phyloP scores from a whole-genome alignment of 192 early-diverging fungal species.

The Pilaira anomala region DNA sequence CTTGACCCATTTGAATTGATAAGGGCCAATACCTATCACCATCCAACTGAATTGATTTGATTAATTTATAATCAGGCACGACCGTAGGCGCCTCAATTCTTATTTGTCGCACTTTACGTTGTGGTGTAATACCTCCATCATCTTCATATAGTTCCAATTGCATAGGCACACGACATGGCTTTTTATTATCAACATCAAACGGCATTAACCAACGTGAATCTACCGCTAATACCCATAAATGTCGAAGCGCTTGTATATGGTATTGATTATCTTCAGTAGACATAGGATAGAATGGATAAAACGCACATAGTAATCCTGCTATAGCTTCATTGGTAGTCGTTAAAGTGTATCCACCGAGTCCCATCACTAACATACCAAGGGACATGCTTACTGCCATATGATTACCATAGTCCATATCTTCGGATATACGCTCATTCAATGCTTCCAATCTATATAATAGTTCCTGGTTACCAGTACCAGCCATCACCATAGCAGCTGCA shows the following conservation, averaged over 20 bases:
- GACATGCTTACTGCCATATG: slow-evolving; percentile 76
- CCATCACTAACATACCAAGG: slow-evolving; percentile 73
- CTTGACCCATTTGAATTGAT: background rate
- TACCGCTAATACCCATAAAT: slow-evolving; percentile 78
- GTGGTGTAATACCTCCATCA: slow-evolving; percentile 10
- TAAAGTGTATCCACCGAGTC: slow-evolving; percentile 66
- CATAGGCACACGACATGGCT: slow-evolving; percentile 56
- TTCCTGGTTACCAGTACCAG: slow-evolving; percentile 74
- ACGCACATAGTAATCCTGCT: slow-evolving; percentile 62
- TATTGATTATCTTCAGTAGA: slow-evolving; percentile 54
- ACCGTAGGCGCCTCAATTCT: slow-evolving; percentile 47
- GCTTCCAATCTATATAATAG: slow-evolving; percentile 55
- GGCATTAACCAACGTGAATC: slow-evolving; percentile 67
- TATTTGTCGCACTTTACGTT: slow-evolving; percentile 17
- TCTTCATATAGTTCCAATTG: slow-evolving; percentile 38
- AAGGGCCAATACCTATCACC: slow-evolving; percentile 3
- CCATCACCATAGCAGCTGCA: slow-evolving; percentile 68
- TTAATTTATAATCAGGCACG: slow-evolving; percentile 5
- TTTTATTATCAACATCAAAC: slow-evolving; percentile 56
- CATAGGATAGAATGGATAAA: slow-evolving; percentile 66
- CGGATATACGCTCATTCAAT: slow-evolving; percentile 44
- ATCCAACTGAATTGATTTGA: slow-evolving; percentile 3
- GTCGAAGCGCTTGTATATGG: slow-evolving; percentile 74
- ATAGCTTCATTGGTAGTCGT: slow-evolving; percentile 60
- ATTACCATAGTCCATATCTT: slow-evolving; percentile 61